A percentile compares a stretch with the other conserved stretches of the same genome.
These are phyloP conservation scores for Passiflora organensis DNA, from an alignment of 345 rosid genomes.

Conservation along the genomic window DNA sequence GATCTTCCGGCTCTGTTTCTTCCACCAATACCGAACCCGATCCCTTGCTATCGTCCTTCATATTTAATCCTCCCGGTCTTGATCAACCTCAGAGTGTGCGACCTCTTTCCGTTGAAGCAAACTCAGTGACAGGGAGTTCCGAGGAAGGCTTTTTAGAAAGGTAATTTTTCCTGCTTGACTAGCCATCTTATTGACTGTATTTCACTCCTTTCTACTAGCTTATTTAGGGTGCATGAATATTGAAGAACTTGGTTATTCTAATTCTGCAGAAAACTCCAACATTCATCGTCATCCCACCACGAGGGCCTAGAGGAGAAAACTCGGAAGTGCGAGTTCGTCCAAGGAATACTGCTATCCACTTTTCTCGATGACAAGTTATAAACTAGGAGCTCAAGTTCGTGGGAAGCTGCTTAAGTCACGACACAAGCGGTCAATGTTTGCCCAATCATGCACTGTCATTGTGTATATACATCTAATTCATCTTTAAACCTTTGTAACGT, in stretches of 20 bases:
- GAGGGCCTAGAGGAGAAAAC: slow-evolving; percentile 56
- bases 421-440: slow-evolving; percentile 17
- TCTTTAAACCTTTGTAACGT: neutral
- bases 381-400: slow-evolving; percentile 17
- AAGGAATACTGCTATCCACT: slow-evolving; percentile 46
- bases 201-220: too few relatives aligned
- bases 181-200: too few relatives aligned
- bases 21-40: slow-evolving; percentile 59
- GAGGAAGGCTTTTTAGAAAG: slow-evolving; percentile 35
- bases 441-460: slow-evolving; percentile 15
- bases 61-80: slow-evolving; percentile 35
- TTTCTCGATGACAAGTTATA: slow-evolving; percentile 40
- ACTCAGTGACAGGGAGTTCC: slow-evolving; percentile 27
- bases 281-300: slow-evolving; percentile 23
- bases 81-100: slow-evolving; percentile 27
- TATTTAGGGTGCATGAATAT: too few relatives aligned
- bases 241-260: too few relatives aligned
- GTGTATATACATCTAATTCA: slow-evolving; percentile 23
- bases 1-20: slow-evolving; percentile 47
- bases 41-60: slow-evolving; percentile 64
- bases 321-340: slow-evolving; percentile 42
- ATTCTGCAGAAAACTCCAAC: slow-evolving; percentile 29
- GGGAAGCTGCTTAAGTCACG: slow-evolving; percentile 16
- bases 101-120: slow-evolving; percentile 25
- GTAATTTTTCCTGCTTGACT: slow-evolving; percentile 14